phyloP scores from a whole-genome alignment of 2,329 filamentous ascomycete genomes.

The Pseudocercospora eumusae region DNA sequence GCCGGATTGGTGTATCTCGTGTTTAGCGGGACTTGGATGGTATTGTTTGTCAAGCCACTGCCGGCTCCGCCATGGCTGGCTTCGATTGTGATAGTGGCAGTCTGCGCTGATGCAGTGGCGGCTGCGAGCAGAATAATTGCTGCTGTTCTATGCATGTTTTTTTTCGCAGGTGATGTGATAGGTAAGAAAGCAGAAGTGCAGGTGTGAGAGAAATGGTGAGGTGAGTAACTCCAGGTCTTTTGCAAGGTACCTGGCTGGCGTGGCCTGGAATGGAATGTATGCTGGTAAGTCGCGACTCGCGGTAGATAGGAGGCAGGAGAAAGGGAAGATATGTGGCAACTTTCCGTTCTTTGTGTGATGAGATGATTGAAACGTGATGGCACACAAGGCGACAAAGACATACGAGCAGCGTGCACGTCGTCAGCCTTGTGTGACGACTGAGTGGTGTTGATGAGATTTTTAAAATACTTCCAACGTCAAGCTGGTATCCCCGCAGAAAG shows the following conservation, averaged over 20 bases:
- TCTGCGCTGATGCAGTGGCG: conserved; percentile 23
- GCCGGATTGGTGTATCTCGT: conserved; percentile 29
- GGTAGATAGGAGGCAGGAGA: not conserved
- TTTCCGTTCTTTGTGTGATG: conserved; percentile 1
- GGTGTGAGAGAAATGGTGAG: not conserved
- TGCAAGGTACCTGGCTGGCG: not conserved
- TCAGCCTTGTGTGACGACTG: not conserved
- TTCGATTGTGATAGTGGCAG: conserved; percentile 30
- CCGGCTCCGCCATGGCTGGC: conserved; percentile 33
- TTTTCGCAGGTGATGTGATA: not conserved
- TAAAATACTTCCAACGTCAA: too few species aligned
- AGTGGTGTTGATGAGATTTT: not conserved
- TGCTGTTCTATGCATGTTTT: conserved; percentile 17
- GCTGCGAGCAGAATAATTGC: conserved; percentile 16
- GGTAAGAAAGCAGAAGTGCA: not conserved
- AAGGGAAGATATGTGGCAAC: not conserved
- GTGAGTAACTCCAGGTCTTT: not conserved
- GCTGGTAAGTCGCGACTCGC: not conserved
- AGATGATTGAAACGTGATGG: too few species aligned
- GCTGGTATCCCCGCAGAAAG: not conserved
- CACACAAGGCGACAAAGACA: not conserved
- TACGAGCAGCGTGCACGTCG: not conserved
- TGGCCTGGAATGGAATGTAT: conserved; percentile 7
- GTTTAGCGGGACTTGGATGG: conserved; percentile 31
- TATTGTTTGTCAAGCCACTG: conserved; percentile 31